Percentiles rank a stretch among this genome's conserved stretches.
These are phyloP conservation scores for Penicillium arizonense DNA, from an alignment of 495 filamentous ascomycete species.

Conservation along the genomic window DNA sequence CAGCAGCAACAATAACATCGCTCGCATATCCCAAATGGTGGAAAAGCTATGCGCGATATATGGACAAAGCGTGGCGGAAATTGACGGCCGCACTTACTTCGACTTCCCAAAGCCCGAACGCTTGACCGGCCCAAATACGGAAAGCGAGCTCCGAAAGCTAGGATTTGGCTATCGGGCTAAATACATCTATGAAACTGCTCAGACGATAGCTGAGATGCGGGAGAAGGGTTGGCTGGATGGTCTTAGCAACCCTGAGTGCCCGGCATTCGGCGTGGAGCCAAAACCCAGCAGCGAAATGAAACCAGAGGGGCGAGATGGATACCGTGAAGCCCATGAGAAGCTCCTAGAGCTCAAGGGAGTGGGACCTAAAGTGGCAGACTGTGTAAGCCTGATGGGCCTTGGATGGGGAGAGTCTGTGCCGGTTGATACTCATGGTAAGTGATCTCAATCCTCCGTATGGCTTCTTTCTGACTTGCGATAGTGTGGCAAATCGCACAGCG, in stretches of 20 bases:
- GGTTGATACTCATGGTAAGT: constrained; percentile 86
- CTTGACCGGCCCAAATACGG: constrained; percentile 66
- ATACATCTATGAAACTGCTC: constrained; percentile 83
- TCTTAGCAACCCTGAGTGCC: constrained; percentile 74
- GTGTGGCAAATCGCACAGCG: constrained; percentile 97
- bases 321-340: constrained; percentile 78
- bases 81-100: constrained; percentile 72
- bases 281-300: constrained; percentile 48
- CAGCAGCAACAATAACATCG: constrained; percentile 98
- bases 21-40: constrained; percentile 93
- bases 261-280: constrained; percentile 50
- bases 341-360: constrained; percentile 80
- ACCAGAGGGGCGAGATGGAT: constrained; percentile 62
- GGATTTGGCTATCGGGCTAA: constrained; percentile 95
- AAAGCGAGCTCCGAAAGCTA: constrained; percentile 72
- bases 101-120: constrained; percentile 80
- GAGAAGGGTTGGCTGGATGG: constrained; percentile 72
- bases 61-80: constrained; percentile 68
- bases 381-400: constrained; percentile 93
- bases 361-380: constrained; percentile 95
- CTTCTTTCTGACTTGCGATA: constrained; percentile 20
- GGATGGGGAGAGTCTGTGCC: constrained; percentile 97
- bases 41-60: constrained; percentile 87
- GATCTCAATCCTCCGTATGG: background rate
- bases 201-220: constrained; percentile 63